A percentile compares a stretch with the other conserved stretches of the same genome.
Evolutionary conservation across 2,329 filamentous ascomycete species (phyloP).

Genomic region (Atkinsonella texensis): DNA sequence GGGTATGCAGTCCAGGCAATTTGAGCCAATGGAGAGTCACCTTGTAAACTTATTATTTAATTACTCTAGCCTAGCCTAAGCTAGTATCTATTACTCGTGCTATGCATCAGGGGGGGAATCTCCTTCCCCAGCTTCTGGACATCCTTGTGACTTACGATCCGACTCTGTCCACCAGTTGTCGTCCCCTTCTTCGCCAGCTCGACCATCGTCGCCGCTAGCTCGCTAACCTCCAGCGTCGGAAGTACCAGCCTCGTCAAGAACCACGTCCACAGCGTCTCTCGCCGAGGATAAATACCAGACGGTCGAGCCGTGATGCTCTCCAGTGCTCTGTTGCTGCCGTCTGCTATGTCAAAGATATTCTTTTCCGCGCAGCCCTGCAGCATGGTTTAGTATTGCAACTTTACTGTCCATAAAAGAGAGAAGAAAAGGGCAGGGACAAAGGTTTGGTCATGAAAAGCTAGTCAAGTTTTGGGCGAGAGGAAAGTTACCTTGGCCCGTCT

Average conservation of each 20-base stretch:
- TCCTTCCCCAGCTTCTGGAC: background rate
- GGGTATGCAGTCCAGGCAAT: too few relatives aligned
- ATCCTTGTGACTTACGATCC: background rate
- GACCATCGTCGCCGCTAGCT: constrained; percentile 2
- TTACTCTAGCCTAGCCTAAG: too few relatives aligned
- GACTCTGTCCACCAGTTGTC: background rate
- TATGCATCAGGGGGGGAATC: too few relatives aligned
- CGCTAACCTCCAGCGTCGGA: background rate
- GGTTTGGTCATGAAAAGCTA: too few relatives aligned
- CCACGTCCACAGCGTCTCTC: background rate
- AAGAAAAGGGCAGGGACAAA: background rate
- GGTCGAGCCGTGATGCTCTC: constrained; percentile 3
- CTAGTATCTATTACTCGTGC: too few relatives aligned
- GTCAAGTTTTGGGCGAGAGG: background rate
- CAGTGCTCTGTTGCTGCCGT: background rate
- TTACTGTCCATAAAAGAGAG: background rate
- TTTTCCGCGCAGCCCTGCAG: constrained; percentile 2
- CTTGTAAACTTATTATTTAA: too few relatives aligned
- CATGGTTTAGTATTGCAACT: background rate
- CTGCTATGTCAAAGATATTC: constrained; percentile 2
- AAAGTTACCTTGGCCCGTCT: constrained; percentile 2
- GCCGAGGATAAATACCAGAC: background rate
- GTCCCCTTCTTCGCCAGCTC: background rate
- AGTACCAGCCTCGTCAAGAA: constrained; percentile 3
- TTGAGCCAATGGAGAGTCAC: too few relatives aligned